These are phyloP conservation scores for Ophiosphaerella herpotricha DNA, from an alignment of 2,329 filamentous ascomycete species.

Conservation along the genomic window DNA sequence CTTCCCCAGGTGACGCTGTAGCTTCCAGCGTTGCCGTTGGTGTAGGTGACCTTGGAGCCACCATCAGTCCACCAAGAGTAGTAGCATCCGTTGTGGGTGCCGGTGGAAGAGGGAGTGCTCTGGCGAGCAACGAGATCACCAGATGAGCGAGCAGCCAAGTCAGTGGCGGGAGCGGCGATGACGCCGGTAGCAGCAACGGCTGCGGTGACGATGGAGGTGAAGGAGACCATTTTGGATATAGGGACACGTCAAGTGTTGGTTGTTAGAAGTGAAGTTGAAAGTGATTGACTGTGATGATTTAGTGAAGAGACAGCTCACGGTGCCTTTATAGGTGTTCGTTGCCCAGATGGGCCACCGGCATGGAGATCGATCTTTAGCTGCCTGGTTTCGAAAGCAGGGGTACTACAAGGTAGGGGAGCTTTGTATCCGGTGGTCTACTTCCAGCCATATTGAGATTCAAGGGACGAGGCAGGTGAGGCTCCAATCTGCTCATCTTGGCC, in stretches of 20 bases:
- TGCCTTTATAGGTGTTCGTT: slow-evolving; percentile 23
- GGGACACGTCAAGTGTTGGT: slow-evolving; percentile 1
- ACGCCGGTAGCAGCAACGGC: slow-evolving; percentile 29
- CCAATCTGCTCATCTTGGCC: slow-evolving; percentile 26
- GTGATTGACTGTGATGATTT: slow-evolving; percentile 16
- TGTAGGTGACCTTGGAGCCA: slow-evolving; percentile 57
- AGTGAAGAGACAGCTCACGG: slow-evolving; percentile 11
- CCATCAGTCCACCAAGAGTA: slow-evolving; percentile 66
- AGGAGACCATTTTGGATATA: slow-evolving; percentile 33
- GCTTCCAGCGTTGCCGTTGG: slow-evolving; percentile 56
- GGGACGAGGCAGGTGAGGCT: slow-evolving; percentile 13
- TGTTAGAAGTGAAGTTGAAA: slow-evolving; percentile 8
- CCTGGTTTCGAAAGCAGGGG: slow-evolving; percentile 11
- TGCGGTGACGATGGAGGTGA: slow-evolving; percentile 32
- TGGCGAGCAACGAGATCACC: slow-evolving; percentile 34
- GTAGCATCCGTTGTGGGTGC: slow-evolving; percentile 62
- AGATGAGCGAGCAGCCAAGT: slow-evolving; percentile 45
- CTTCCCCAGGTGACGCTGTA: slow-evolving; percentile 58
- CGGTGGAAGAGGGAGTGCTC: slow-evolving; percentile 54
- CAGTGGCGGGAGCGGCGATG: slow-evolving; percentile 35
- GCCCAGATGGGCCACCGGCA: slow-evolving; percentile 4
- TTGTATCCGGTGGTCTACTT: slow-evolving; percentile 15
- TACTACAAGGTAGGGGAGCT: slow-evolving; percentile 17
- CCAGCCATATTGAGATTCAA: slow-evolving; percentile 22
- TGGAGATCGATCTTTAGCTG: slow-evolving; percentile 7